Evolutionary conservation across 2,329 filamentous ascomycete genomes (phyloP), one percentile per base, ranked within the genome.

Genomic region (Aspergillus brasiliensis): DNA sequence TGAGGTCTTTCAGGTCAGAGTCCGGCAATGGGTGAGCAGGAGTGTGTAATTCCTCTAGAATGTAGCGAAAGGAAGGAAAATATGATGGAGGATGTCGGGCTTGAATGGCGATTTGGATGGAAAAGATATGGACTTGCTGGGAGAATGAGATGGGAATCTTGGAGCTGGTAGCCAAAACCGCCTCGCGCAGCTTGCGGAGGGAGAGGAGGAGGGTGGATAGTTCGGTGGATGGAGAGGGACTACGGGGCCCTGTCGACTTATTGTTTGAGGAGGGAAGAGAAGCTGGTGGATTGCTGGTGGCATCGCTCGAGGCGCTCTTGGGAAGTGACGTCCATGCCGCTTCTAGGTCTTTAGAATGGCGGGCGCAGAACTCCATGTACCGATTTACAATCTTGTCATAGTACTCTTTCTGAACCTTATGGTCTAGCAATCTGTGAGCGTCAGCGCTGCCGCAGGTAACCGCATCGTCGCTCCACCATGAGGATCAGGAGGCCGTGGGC

Each of bases 101-200:
- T 34, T 97, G 84, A 63, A 99, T 88, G 23, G 91, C 88, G 25
- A 93, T 83, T 57, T 93, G 89, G 68, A 96, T 91, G 69, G 91
- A 92, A 81, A 98, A 98, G 63, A 96, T 87, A 77, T 98, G 97
- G 15, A 88, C 91, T 67, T 92, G 88, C n/a, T 90, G 87, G 1
- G 94, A 88, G 76, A 99, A 99, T 55, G 86, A 82, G 71, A 97
- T 91, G 37, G 83, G 81, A 19, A 93, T 87, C 56, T 87, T 86
- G 8, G 90, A 88, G 11, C 91, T 71, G n/a, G 77, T 78, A 58
- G 77, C 91, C 2, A 96, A 86, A 51, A 98, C 88, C 23, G 89
- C 93, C 80, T 99, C 95, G 58, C 95, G 88, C 31, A 99, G 85
- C 75, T 97, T 98, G 63, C 95, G 88, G 72, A 98, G 88, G 3